Percentiles rank a stretch among this genome's conserved stretches.
Conservation (phyloP, 768 basidiomycete genomes). For the Candolleomyces aberdarensis region DNA sequence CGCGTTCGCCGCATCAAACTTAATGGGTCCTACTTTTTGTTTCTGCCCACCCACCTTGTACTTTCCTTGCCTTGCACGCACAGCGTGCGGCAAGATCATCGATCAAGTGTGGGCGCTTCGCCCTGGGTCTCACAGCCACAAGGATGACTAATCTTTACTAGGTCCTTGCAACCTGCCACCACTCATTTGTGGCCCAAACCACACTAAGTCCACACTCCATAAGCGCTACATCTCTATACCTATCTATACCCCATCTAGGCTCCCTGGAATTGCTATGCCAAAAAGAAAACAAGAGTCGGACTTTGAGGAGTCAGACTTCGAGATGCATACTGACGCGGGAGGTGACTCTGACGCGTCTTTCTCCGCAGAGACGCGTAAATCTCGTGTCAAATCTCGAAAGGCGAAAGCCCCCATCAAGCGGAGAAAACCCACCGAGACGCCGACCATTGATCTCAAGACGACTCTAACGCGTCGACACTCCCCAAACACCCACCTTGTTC, state of each 20-base stretch:
- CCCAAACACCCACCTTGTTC: neutral
- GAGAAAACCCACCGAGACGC: neutral
- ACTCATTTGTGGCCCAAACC: too few species aligned
- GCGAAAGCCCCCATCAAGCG: neutral
- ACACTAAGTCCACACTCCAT: neutral
- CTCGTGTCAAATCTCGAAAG: neutral
- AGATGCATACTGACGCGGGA: neutral
- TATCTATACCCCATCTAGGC: too few species aligned
- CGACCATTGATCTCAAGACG: neutral
- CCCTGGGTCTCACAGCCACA: too few species aligned
- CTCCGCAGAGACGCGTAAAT: neutral
- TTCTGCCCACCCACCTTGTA: too few species aligned
- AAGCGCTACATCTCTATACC: neutral
- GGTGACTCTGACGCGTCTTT: conserved; percentile 3
- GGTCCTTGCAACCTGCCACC: too few species aligned
- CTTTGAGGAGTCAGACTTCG: conserved; percentile 2
- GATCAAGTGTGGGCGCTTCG: too few species aligned
- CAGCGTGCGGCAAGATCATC: too few species aligned
- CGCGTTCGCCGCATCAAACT: too few species aligned
- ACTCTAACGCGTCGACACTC: neutral
- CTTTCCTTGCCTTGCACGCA: too few species aligned
- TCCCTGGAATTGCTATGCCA: neutral
- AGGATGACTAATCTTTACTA: too few species aligned
- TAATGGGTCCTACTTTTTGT: too few species aligned
- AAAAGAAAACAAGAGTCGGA: conserved; percentile 5